Conservation (phyloP, 805 yeast genomes). For the Wickerhamomyces queroliae region DNA sequence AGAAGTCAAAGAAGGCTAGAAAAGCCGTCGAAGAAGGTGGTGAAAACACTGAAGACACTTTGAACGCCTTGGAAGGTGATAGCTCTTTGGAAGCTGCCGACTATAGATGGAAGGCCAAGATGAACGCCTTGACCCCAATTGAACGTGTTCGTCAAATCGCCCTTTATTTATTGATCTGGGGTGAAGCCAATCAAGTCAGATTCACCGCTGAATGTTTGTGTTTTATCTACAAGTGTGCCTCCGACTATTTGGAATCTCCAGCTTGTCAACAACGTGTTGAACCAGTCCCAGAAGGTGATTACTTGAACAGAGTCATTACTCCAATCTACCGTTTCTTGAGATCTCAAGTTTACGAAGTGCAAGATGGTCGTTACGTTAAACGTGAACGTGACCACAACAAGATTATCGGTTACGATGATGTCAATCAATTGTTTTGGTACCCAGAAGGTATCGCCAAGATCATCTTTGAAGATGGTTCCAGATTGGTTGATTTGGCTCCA, state of each 20-base stretch:
- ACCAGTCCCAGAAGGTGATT: slow-evolving; percentile 85
- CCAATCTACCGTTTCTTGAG: slow-evolving; percentile 80
- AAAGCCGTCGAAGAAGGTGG: slow-evolving; percentile 63
- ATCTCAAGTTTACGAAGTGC: slow-evolving; percentile 76
- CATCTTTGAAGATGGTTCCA: slow-evolving; percentile 84
- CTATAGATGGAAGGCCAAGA: slow-evolving; percentile 76
- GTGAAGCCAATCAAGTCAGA: slow-evolving; percentile 92
- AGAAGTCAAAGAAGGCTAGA: slow-evolving; percentile 74
- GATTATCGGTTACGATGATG: slow-evolving; percentile 93
- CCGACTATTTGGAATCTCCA: slow-evolving; percentile 83
- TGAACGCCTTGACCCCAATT: slow-evolving; percentile 66
- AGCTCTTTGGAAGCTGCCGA: slow-evolving; percentile 80
- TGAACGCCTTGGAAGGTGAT: slow-evolving; percentile 73
- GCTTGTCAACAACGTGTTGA: slow-evolving; percentile 84
- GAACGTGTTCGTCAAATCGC: slow-evolving; percentile 79
- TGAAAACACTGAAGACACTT: slow-evolving; percentile 52
- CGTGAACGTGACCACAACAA: slow-evolving; percentile 82
- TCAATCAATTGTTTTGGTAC: slow-evolving; percentile 98
- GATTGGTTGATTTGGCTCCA: slow-evolving; percentile 83
- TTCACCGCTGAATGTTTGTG: slow-evolving; percentile 87
- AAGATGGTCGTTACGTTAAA: slow-evolving; percentile 76
- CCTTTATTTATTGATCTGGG: slow-evolving; percentile 74
- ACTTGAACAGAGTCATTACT: slow-evolving; percentile 84
- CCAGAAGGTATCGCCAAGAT: slow-evolving; percentile 97
- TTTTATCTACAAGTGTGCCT: slow-evolving; percentile 92